phyloP scores from a whole-genome alignment of 2,329 filamentous ascomycete species.

The Aspergillus proliferans region DNA sequence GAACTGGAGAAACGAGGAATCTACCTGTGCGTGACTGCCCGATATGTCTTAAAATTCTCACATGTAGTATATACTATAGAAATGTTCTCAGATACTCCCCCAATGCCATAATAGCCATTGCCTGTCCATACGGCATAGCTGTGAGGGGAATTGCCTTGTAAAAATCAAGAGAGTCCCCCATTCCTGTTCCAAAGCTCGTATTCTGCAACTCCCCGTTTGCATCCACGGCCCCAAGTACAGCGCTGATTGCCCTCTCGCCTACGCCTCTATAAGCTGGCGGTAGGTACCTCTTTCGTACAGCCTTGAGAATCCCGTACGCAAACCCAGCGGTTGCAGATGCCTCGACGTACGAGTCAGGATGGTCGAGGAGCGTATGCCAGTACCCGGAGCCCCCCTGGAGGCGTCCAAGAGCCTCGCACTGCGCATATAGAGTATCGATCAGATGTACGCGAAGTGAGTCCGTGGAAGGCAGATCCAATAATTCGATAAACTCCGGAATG shows the following conservation, averaged over 20 bases:
- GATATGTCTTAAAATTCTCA: too few species aligned
- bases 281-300: slow-evolving; percentile 63
- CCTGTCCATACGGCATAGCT: slow-evolving; percentile 78
- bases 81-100: slow-evolving; percentile 65
- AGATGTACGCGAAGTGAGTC: slow-evolving; percentile 55
- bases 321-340: slow-evolving; percentile 75
- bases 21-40: too few species aligned
- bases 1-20: too few species aligned
- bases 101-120: slow-evolving; percentile 76
- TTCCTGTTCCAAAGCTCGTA: slow-evolving; percentile 71
- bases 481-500: slow-evolving; percentile 74
- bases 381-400: slow-evolving; percentile 59
- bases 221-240: slow-evolving; percentile 61
- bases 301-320: slow-evolving; percentile 73
- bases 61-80: slow-evolving; percentile 25
- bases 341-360: slow-evolving; percentile 67
- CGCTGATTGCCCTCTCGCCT: slow-evolving; percentile 60
- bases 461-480: slow-evolving; percentile 54
- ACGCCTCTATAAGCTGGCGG: slow-evolving; percentile 54
- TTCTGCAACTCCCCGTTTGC: slow-evolving; percentile 63
- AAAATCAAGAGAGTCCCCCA: slow-evolving; percentile 67
- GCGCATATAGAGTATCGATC: slow-evolving; percentile 56
- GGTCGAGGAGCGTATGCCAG: slow-evolving; percentile 70
- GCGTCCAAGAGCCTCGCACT: slow-evolving; percentile 58
- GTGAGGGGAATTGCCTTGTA: slow-evolving; percentile 72